A percentile compares a stretch with the other conserved stretches of the same genome.
Conservation (phyloP, 495 filamentous ascomycete species). For the Xylaria venustula region DNA sequence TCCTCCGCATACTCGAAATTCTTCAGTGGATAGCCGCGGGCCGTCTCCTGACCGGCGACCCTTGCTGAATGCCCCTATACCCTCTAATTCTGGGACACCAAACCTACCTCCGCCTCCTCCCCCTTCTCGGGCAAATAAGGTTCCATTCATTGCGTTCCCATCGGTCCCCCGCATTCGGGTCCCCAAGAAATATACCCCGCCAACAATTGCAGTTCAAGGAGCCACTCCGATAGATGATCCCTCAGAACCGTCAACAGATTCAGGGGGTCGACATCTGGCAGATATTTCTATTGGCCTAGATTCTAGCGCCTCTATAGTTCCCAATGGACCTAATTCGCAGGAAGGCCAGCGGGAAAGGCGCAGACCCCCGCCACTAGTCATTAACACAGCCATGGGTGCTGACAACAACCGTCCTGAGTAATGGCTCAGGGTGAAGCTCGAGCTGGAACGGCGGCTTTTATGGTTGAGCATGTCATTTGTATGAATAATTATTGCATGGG, state of each 20-base stretch:
- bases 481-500: constrained; percentile 8
- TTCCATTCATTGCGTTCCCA: constrained; percentile 23
- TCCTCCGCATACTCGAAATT: constrained; percentile 7
- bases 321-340: not conserved
- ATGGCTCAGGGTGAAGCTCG: not conserved
- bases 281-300: not conserved
- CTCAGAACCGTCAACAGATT: not conserved
- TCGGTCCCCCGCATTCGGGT: constrained; percentile 19
- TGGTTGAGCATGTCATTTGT: not conserved
- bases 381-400: not conserved
- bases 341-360: not conserved
- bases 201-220: constrained; percentile 20
- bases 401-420: not conserved
- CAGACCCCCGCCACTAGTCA: not conserved
- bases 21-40: constrained; percentile 9
- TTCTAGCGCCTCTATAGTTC: not conserved
- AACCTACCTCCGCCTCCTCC: constrained; percentile 10
- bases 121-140: constrained; percentile 14
- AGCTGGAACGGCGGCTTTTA: not conserved
- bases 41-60: constrained; percentile 9
- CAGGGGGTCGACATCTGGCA: not conserved
- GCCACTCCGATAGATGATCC: constrained; percentile 11
- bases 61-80: not conserved
- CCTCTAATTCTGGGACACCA: not conserved
- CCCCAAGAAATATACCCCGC: constrained; percentile 25